phyloP scores from a whole-genome alignment of 2,329 filamentous ascomycete genomes.

The Tolypocladium guangdongense region DNA sequence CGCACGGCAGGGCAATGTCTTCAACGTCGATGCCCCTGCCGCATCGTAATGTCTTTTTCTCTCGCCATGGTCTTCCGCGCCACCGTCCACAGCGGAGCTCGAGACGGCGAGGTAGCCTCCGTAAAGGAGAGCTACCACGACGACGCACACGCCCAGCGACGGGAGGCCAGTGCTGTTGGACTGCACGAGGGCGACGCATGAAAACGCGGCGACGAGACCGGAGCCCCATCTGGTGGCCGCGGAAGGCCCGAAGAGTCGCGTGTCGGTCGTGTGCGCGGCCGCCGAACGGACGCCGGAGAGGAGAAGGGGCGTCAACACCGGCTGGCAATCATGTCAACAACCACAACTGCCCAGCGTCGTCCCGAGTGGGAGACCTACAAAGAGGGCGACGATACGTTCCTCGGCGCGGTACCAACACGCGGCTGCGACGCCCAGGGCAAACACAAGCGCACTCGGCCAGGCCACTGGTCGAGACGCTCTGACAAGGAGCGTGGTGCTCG shows the following conservation, averaged over 20 bases:
- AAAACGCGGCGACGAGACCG: background rate
- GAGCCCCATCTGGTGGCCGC: background rate
- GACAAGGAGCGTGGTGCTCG: background rate
- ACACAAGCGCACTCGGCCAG: background rate
- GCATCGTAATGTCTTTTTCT: background rate
- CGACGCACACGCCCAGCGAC: background rate
- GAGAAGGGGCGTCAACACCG: background rate
- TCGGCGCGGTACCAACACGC: background rate
- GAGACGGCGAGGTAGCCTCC: background rate
- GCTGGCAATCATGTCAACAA: background rate
- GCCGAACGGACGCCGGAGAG: background rate
- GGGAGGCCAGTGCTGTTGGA: background rate
- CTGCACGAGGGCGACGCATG: background rate
- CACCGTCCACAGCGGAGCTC: background rate
- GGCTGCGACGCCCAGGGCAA: background rate
- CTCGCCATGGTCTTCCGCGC: background rate
- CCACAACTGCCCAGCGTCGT: too few species aligned
- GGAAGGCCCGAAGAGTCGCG: background rate
- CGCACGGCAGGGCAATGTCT: background rate
- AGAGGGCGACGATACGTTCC: background rate
- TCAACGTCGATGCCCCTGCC: background rate
- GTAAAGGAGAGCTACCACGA: background rate
- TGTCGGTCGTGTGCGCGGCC: background rate
- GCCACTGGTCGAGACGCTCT: background rate
- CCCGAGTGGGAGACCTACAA: background rate